Conservation (phyloP, 2,329 filamentous ascomycete genomes). For the Pseudogymnoascus sp. region DNA sequence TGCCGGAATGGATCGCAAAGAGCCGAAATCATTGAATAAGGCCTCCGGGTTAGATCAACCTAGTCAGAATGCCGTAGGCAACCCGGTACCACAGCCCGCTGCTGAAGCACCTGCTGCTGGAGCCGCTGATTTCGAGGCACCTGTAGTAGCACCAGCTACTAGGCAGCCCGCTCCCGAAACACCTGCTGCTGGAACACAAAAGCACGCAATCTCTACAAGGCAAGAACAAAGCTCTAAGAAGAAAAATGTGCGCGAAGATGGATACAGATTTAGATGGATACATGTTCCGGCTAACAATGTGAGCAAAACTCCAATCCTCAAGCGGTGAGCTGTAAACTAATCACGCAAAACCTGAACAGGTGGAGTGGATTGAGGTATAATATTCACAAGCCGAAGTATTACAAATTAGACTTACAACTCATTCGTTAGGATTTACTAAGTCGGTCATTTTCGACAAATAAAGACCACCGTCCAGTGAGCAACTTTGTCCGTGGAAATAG, state of each 20-base stretch:
- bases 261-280: background rate
- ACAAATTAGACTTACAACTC: background rate
- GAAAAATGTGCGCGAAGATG: background rate
- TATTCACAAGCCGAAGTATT: background rate
- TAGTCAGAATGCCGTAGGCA: background rate
- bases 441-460: constrained; percentile 4
- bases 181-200: background rate
- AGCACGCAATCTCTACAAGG: background rate
- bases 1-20: background rate
- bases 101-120: background rate
- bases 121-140: background rate
- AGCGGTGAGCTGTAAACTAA: background rate
- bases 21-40: background rate
- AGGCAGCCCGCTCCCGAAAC: background rate
- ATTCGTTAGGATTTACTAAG: background rate
- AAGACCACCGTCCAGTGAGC: background rate
- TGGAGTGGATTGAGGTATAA: constrained; percentile 3
- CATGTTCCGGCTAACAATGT: background rate
- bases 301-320: background rate
- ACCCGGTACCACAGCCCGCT: background rate
- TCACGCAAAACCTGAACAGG: background rate
- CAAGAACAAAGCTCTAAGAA: background rate
- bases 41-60: background rate
- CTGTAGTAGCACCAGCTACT: background rate
- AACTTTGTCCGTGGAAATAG: background rate